Evolutionary conservation across 192 early-diverging fungal genomes (phyloP), one percentile per base, ranked within the genome.

Genomic region (Dissophora globulifera): DNA sequence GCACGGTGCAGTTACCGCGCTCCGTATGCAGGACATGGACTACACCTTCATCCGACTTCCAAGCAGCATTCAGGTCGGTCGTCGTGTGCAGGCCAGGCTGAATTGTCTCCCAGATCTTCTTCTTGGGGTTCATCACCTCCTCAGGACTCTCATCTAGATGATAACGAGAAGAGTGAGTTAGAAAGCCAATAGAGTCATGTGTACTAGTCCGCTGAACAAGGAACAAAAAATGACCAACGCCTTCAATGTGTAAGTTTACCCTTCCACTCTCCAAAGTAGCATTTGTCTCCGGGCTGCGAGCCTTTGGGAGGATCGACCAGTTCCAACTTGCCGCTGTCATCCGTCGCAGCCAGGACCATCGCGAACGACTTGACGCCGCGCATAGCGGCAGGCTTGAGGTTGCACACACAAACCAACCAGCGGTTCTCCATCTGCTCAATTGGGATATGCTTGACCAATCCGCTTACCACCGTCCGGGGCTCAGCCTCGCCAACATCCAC

Each of bases 31-130:
- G 45, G 26, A 85, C 66, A 19, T 86, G 70, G 16, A 86, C 71
- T 20, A 61, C 59, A 43, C 86, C 82, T 33, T 82, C 85, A 51
- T 82, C 84, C 23, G 83, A 71, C 67, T 86, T 83, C 85, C 80
- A 93, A 62, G 83, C 85, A 29, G 92, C 92, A 50, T 86, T 61
- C 58, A 80, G 74, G 62, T 92, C 87, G 31, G 87, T 86, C 58
- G 87, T 85, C 25, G 92, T 94, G 59, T 89, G 85, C 48, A 93
- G 81, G 17, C 89, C 91, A 26, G 96, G 94, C 86, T 97, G 96
- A 48, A 99, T 93, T 26, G 94, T 93, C 78, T 99, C 97, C 87
- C 89, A 99, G 60, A 96, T 89, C 86, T 99, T 99, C 88, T 95
- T 95, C 87, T 99, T 99, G 64, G 97, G 96, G 79, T 97, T 97